Percentiles rank a stretch among this genome's conserved stretches.
Evolutionary conservation across 371 early-diverging fungal genomes (phyloP).

Genomic region (Capniomyces stellatus): DNA sequence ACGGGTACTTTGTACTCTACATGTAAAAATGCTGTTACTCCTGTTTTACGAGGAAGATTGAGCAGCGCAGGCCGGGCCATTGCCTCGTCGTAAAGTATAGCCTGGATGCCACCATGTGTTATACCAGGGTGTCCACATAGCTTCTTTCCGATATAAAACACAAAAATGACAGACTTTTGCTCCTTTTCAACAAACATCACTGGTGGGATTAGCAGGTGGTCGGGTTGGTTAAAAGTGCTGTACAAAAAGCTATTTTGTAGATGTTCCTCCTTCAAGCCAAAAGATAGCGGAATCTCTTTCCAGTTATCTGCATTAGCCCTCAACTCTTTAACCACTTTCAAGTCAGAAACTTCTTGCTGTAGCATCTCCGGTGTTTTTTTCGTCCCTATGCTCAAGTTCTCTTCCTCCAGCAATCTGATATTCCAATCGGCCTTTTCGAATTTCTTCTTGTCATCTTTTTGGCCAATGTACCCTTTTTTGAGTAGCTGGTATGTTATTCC

Average conservation of each 20-base stretch:
- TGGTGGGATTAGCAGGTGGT: constrained; percentile 18
- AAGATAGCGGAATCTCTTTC: background rate
- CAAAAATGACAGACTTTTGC: constrained; percentile 19
- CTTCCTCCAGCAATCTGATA: background rate
- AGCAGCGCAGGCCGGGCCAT: constrained; percentile 33
- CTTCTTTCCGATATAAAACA: constrained; percentile 19
- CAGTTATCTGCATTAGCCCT: background rate
- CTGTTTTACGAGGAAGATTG: constrained; percentile 40
- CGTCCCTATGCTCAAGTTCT: background rate
- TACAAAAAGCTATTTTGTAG: constrained; percentile 7
- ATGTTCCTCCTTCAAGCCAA: background rate
- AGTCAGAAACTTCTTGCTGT: background rate
- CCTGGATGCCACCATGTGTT: constrained; percentile 49
- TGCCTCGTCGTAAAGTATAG: constrained; percentile 47
- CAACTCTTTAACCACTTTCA: constrained; percentile 1
- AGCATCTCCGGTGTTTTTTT: background rate
- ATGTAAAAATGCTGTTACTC: constrained; percentile 56
- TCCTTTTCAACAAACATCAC: constrained; percentile 19
- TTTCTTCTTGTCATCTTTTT: too few relatives aligned
- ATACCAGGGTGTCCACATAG: constrained; percentile 46
- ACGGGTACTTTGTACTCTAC: constrained; percentile 48
- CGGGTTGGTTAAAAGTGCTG: constrained; percentile 11
- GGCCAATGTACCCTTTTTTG: too few relatives aligned
- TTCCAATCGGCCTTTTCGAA: too few relatives aligned
- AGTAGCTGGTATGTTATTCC: too few relatives aligned